Evolutionary conservation across 306 rosid species (phyloP).

Genomic region (Glycine latifolia): DNA sequence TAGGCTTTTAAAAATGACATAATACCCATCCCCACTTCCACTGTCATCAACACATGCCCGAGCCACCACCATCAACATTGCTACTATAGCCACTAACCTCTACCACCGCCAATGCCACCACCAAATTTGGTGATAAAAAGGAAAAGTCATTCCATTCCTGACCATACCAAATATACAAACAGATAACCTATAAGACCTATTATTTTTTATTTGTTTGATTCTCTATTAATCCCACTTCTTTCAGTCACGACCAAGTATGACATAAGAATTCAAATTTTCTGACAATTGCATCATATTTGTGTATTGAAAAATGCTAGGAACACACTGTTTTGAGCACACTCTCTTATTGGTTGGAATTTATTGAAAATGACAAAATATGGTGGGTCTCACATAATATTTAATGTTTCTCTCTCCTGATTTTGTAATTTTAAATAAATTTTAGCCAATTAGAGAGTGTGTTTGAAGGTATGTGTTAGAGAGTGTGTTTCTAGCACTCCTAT

Average conservation of each 20-base stretch:
- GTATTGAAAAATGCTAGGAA: too few species aligned
- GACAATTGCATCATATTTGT: neutral
- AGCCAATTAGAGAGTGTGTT: too few species aligned
- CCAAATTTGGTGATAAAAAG: neutral
- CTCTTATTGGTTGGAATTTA: too few species aligned
- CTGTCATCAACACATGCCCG: neutral
- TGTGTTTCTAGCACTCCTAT: too few species aligned
- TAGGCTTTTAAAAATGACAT: neutral
- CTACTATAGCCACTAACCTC: neutral
- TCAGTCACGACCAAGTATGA: neutral
- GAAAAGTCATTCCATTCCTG: neutral
- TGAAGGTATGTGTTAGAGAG: too few species aligned
- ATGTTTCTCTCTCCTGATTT: too few species aligned
- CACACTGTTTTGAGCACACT: too few species aligned
- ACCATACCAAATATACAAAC: neutral
- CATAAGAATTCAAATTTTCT: slow-evolving; percentile 6
- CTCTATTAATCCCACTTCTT: too few species aligned
- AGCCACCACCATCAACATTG: neutral
- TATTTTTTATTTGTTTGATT: slow-evolving; percentile 3
- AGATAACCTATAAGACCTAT: neutral
- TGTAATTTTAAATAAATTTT: too few species aligned
- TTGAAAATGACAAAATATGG: too few species aligned
- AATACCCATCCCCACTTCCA: neutral
- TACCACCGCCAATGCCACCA: neutral
- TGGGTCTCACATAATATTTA: too few species aligned